Conservation (phyloP, 768 basidiomycete genomes). For the Termitomyces titanicus region DNA sequence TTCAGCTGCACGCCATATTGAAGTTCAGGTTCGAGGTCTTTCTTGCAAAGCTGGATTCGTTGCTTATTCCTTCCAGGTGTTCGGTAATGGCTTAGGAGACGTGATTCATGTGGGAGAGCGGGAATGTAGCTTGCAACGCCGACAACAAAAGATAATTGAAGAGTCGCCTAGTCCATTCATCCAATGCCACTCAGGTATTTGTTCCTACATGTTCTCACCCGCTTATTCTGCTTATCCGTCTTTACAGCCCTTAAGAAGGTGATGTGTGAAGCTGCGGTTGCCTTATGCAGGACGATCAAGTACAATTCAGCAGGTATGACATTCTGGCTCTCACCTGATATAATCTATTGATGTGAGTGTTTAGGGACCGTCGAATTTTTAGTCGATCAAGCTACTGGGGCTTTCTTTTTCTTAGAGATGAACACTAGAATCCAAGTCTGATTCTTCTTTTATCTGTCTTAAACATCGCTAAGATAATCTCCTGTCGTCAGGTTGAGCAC, state of each 20-base stretch:
- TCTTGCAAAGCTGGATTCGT: background rate
- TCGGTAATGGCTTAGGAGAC: slow-evolving; percentile 59
- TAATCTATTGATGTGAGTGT: background rate
- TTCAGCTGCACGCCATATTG: slow-evolving; percentile 54
- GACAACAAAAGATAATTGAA: slow-evolving; percentile 74
- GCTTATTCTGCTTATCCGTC: background rate
- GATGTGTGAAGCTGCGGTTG: slow-evolving; percentile 53
- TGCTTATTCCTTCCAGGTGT: slow-evolving; percentile 40
- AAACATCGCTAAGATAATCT: background rate
- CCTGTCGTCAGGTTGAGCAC: slow-evolving; percentile 54
- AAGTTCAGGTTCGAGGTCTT: slow-evolving; percentile 48
- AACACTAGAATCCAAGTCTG: slow-evolving; percentile 62
- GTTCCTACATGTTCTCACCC: slow-evolving; percentile 1
- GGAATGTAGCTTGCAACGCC: slow-evolving; percentile 66
- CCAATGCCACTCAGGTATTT: slow-evolving; percentile 35
- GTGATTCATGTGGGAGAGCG: slow-evolving; percentile 66
- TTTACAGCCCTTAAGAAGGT: slow-evolving; percentile 36
- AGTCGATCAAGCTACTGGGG: slow-evolving; percentile 46
- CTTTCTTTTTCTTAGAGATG: slow-evolving; percentile 71
- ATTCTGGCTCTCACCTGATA: background rate
- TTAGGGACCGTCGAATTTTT: slow-evolving; percentile 70
- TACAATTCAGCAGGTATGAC: slow-evolving; percentile 58
- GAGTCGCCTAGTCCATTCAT: slow-evolving; percentile 66
- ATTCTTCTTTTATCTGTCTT: background rate
- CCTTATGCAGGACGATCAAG: slow-evolving; percentile 42